Conservation (phyloP, 2,329 filamentous ascomycete genomes). For the Fusarium sp. region DNA sequence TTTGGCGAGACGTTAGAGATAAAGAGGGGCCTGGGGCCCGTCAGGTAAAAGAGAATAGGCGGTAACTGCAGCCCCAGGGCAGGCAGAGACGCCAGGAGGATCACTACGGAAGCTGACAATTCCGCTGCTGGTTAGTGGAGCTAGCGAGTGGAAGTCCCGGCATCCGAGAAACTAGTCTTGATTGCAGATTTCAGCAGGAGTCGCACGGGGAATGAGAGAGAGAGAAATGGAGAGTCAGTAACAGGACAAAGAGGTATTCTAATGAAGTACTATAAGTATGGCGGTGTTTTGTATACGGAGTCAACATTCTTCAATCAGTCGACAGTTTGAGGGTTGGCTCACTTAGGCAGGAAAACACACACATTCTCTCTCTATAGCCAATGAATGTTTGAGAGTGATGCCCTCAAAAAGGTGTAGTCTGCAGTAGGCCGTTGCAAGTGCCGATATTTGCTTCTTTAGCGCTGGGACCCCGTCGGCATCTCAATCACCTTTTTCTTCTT, state of each 20-base stretch:
- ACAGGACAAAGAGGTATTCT: neutral
- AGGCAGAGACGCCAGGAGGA: neutral
- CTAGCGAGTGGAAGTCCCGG: constrained; percentile 46
- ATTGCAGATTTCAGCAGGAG: neutral
- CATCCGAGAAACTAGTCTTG: constrained; percentile 35
- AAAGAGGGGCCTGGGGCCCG: constrained; percentile 5
- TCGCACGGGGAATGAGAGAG: too few relatives aligned
- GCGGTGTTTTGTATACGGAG: neutral
- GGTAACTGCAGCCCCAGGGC: too few relatives aligned
- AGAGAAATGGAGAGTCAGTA: neutral
- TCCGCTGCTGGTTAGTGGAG: constrained; percentile 42
- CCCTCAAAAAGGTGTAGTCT: neutral
- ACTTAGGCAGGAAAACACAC: neutral
- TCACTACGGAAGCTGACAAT: constrained; percentile 39
- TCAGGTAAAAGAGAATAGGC: neutral
- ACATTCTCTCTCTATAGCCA: neutral
- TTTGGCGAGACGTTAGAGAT: neutral
- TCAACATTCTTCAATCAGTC: neutral
- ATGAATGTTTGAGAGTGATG: neutral
- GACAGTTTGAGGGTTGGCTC: too few relatives aligned
- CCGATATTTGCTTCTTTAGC: neutral
- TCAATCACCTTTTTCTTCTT: too few relatives aligned
- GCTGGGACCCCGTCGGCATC: neutral
- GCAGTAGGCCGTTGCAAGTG: neutral
- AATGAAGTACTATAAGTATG: neutral